Evolutionary conservation across 129 eudicot species (phyloP).

Genomic region (Flaveria brownii): DNA sequence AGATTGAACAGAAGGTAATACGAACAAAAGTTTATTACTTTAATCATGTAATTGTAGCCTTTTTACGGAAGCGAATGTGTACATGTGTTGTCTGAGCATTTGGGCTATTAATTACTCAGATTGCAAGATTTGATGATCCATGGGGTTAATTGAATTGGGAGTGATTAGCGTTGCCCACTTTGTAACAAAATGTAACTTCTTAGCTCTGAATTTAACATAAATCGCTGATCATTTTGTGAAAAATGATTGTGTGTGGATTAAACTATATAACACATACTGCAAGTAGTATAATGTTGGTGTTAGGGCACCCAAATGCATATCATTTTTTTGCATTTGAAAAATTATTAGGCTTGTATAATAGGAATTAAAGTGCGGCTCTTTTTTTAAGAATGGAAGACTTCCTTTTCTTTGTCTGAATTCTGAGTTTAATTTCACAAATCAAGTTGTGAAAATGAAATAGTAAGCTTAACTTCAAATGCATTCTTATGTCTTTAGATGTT

Average conservation of each 20-base stretch:
- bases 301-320: neutral
- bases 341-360: neutral
- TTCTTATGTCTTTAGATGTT: too few species aligned
- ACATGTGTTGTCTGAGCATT: constrained; percentile 6
- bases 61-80: constrained; percentile 4
- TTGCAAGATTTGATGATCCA: constrained; percentile 17
- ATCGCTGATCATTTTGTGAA: neutral
- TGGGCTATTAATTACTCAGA: constrained; percentile 6
- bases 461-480: neutral
- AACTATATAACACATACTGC: constrained; percentile 3
- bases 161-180: neutral
- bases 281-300: constrained; percentile 6
- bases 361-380: constrained; percentile 7
- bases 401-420: neutral
- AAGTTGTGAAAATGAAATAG: neutral
- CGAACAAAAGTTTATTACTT: neutral
- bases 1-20: constrained; percentile 95
- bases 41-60: constrained; percentile 20
- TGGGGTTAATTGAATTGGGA: constrained; percentile 10
- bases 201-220: constrained; percentile 1
- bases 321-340: too few species aligned
- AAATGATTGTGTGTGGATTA: constrained; percentile 9
- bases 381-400: neutral
- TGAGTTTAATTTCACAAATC: constrained; percentile 2
- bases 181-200: too few species aligned